Base-by-base conservation (phyloP, 1,139 yeast genomes). In the Lodderomyces orthopsilosis region DNA sequence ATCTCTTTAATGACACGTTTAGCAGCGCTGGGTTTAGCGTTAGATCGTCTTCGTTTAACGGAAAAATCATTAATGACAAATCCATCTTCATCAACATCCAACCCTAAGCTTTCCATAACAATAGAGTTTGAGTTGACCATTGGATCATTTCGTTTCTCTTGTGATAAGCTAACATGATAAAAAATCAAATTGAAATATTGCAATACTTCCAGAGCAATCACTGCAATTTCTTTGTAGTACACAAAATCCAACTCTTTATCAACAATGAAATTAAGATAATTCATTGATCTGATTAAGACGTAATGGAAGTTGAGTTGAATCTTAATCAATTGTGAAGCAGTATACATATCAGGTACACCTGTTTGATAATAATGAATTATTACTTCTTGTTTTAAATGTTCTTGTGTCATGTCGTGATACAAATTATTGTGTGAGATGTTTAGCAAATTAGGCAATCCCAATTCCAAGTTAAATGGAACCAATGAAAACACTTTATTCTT, bases 11-110 rank as follows among this genome's bases (percentile, higher is more conserved):
- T 47, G 26, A 51, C 49, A 22, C 51, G 47, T 27, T 52, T 51
- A 9, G 43, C 35, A 15, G 41, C 39, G 28, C 40, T 52, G 35
- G 45, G 46, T 35, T 44, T 48, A 9, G 45, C 41, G 23, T 44
- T 42, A 1, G 47, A 35, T 46, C 62, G 61, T 45, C 74, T 58
- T 47, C 75, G 54, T 48, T 71, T 72, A 3, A 67, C 75, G 12
- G 71, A 66, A 46, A 72, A 72, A 52, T 72, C 77, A 49, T 73
- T 73, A 12, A 73, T 71, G 2, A 73, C 74, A 55, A 71, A 71
- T 13, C 78, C 77, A 51, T 73, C 77, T 41, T 72, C 77, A 49
- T 72, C 77, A 10, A 65, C 66, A 50, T 64, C 68, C 22, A 65
- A 47, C 14, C 67, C 69, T 41, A 63, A 57, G 46, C 65, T 62